Conservation (phyloP, 2,329 filamentous ascomycete genomes). For the Colletotrichum endophyticum region DNA sequence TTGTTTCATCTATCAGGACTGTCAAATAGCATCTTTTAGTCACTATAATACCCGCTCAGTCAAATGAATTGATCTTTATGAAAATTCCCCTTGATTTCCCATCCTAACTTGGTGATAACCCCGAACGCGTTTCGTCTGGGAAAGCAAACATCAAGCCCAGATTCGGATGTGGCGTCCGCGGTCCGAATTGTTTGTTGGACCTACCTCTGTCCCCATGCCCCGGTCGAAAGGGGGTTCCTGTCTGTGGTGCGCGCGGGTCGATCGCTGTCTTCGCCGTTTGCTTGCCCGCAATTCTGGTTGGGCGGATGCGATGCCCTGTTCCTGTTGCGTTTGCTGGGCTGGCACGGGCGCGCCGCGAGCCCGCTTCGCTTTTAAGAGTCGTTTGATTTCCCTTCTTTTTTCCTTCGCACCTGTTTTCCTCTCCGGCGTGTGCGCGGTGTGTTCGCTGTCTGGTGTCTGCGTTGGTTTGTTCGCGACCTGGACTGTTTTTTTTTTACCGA, state of each 20-base stretch:
- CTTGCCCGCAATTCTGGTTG: background rate
- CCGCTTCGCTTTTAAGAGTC: background rate
- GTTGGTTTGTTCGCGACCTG: background rate
- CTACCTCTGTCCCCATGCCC: background rate
- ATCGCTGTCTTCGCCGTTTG: background rate
- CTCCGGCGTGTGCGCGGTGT: background rate
- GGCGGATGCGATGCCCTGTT: background rate
- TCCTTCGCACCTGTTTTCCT: background rate
- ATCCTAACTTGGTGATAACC: background rate
- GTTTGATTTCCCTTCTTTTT: background rate
- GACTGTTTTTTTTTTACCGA: background rate
- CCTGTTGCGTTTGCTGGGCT: background rate
- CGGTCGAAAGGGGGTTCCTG: background rate
- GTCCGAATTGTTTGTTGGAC: background rate
- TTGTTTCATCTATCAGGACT: background rate
- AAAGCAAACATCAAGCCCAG: background rate
- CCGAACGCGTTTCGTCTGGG: too few species aligned
- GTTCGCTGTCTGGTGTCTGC: background rate
- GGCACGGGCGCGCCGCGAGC: background rate
- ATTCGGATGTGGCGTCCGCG: background rate
- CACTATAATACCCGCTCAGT: constrained; percentile 9
- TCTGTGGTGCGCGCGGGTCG: background rate
- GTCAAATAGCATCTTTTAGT: background rate
- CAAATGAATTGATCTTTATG: background rate
- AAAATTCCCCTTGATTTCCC: background rate